These are phyloP conservation scores for Auricularia sp. DNA, from an alignment of 768 basidiomycete genomes.

Conservation along the genomic window DNA sequence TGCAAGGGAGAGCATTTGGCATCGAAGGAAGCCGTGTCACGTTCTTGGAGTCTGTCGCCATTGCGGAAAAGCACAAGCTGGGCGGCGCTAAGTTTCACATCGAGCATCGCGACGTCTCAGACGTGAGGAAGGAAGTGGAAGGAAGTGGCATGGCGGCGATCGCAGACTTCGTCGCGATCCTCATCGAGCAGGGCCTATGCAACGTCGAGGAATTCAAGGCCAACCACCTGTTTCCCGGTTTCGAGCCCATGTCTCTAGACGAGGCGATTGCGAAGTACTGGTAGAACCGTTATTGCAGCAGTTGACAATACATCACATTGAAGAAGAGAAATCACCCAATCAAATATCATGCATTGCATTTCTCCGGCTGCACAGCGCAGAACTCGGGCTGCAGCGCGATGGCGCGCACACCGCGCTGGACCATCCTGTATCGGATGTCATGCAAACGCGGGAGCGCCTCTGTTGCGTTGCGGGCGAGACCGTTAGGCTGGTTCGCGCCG, in stretches of 20 bases:
- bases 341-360: not conserved
- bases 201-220: not conserved
- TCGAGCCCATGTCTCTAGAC: too few species aligned
- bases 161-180: not conserved
- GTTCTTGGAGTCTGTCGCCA: slow-evolving; percentile 5
- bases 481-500: slow-evolving; percentile 29
- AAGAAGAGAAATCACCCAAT: too few species aligned
- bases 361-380: slow-evolving; percentile 41
- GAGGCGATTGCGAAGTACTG: too few species aligned
- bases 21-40: slow-evolving; percentile 43
- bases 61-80: not conserved
- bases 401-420: slow-evolving; percentile 48
- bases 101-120: not conserved
- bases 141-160: not conserved
- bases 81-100: not conserved
- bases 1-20: slow-evolving; percentile 27
- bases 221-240: not conserved
- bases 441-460: slow-evolving; percentile 59
- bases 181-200: not conserved
- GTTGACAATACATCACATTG: too few species aligned
- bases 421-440: slow-evolving; percentile 50
- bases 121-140: not conserved
- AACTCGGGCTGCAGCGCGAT: slow-evolving; percentile 58
- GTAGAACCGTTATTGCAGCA: too few species aligned
- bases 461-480: slow-evolving; percentile 25